Percentiles rank a stretch among this genome's conserved stretches.
phyloP scores from a whole-genome alignment of 441 rosid species.

The Erysimum pusillum region DNA sequence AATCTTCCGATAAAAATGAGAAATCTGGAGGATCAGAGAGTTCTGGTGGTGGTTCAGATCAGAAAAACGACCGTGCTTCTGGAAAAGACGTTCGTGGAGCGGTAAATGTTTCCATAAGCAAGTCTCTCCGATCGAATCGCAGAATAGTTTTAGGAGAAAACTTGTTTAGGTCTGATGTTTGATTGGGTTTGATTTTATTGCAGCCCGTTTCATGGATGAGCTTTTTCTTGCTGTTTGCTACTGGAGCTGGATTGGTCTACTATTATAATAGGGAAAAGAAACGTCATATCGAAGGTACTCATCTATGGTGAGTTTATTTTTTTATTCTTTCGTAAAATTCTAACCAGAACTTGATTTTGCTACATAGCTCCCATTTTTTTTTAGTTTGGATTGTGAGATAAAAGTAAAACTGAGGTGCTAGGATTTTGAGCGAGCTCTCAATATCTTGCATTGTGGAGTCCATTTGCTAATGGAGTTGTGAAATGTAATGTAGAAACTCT shows the following conservation, averaged over 20 bases:
- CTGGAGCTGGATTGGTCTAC: constrained; percentile 78
- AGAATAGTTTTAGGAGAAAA: not conserved
- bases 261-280: constrained; percentile 84
- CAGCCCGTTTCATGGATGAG: constrained; percentile 98
- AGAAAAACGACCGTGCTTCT: constrained; percentile 44
- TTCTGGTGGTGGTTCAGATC: constrained; percentile 53
- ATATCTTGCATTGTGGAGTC: not conserved
- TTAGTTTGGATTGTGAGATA: not conserved
- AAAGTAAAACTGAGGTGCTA: not conserved
- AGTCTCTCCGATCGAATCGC: not conserved
- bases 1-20: constrained; percentile 53
- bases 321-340: not conserved
- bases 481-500: constrained; percentile 6
- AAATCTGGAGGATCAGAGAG: constrained; percentile 64
- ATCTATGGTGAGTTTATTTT: constrained; percentile 79
- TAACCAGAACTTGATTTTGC: constrained; percentile 19
- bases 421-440: constrained; percentile 23
- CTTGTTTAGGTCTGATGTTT: constrained; percentile 19
- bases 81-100: constrained; percentile 93
- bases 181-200: constrained; percentile 33
- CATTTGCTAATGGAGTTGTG: constrained; percentile 3
- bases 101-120: constrained; percentile 54
- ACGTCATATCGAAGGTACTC: constrained; percentile 90
- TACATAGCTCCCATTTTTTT: constrained; percentile 4
- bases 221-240: constrained; percentile 71